Evolutionary conservation across 148 eudicot genomes (phyloP), one percentile per base, ranked within the genome.

Genomic region (Euryodendron excelsum): DNA sequence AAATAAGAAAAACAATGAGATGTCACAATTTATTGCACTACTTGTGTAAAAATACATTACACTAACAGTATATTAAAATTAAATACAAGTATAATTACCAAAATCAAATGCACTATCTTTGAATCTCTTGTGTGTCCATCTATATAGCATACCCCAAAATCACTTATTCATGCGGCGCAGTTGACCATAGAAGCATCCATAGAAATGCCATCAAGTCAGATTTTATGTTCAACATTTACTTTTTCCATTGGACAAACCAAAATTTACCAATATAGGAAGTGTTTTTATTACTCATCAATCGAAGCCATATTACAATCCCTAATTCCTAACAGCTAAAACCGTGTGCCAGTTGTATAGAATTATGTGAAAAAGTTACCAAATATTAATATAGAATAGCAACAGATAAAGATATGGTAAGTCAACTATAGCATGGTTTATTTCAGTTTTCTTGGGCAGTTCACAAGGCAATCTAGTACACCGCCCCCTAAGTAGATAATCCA

Each of bases 361-460:
- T 48, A 44, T 67, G 64, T 34, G 62, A 55, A 58, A 55, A 39
- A n/a, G 2, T 41, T 55, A 50, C n/a, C 3, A 13, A 13, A 17
- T n/a, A 69, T 3, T 11, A 37, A 14, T 48, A n/a, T 60, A 27
- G 69, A 63, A 41, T 4, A 60, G 41, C 14, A 36, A 25, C 9
- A n/a, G n/a, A n/a, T 39, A 39, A 39, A 18, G 18, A 74, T 15
- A 23, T 55, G 64, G 18, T 56, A 56, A 56, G 79, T 80, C 79
- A 75, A 80, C 79, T 34, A 41, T 14, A 27, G 74, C 23, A 20
- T 44, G 79, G 69, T 67, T 76, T 44, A 25, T 45, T 81, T 81
- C 79, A 60, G 83, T 81, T 75, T 76, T 81, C 80, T 81, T 76
- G 79, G 83, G 79, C 83, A 81, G 83, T 76, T 76, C 80, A 81